Conservation (phyloP, 441 rosid genomes). For the Erodium chrysanthum region DNA sequence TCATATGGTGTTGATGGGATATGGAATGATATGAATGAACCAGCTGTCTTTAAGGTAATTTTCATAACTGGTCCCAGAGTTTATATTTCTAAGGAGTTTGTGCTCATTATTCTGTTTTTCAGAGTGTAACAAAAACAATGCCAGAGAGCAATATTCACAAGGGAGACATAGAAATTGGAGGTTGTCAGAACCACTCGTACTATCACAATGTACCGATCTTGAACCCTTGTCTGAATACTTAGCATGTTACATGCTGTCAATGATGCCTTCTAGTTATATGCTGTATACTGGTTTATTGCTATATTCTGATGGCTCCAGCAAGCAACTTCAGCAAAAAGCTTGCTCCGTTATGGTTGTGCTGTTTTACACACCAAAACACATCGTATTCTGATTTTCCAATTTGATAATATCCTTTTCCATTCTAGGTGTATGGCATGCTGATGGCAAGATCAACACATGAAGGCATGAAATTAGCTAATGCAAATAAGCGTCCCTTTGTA, state of each 20-base stretch:
- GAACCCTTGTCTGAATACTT: constrained; percentile 9
- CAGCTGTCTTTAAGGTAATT: constrained; percentile 72
- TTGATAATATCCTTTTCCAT: constrained; percentile 8
- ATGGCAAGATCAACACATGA: constrained; percentile 91
- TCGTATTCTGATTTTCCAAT: constrained; percentile 10
- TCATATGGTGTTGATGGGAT: constrained; percentile 92
- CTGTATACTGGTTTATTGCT: not conserved
- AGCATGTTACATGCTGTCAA: constrained; percentile 3
- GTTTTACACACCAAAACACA: constrained; percentile 1
- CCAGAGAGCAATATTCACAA: constrained; percentile 72
- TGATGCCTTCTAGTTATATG: not conserved
- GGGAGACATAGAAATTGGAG: constrained; percentile 81
- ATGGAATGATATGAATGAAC: constrained; percentile 99
- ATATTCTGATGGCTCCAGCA: not conserved
- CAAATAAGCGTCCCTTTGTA: constrained; percentile 80
- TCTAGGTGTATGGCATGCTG: constrained; percentile 81
- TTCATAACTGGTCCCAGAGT: not conserved
- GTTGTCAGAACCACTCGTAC: constrained; percentile 64
- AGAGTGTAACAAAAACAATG: constrained; percentile 87
- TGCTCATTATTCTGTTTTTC: constrained; percentile 24
- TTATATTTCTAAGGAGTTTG: constrained; percentile 7
- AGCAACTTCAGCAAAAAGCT: not conserved
- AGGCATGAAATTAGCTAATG: constrained; percentile 68
- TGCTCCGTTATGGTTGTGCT: not conserved
- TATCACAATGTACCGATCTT: constrained; percentile 74